These are phyloP conservation scores for Deinandra increscens DNA, from an alignment of 129 eudicot species.

Conservation along the genomic window DNA sequence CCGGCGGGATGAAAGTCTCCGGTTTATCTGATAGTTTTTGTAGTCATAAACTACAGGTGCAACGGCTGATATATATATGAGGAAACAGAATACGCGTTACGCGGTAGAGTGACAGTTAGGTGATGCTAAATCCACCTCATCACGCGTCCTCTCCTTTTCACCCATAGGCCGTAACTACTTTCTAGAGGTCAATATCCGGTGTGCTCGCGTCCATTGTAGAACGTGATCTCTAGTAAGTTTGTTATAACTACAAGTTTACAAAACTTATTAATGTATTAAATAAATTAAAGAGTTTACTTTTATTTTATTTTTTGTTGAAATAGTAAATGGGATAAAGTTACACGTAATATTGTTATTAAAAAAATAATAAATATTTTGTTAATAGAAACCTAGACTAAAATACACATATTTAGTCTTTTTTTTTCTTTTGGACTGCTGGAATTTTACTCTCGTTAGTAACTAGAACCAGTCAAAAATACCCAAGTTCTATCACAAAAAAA, in stretches of 20 bases:
- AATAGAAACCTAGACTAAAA: too few species aligned
- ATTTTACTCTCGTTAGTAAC: too few species aligned
- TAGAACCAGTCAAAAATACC: too few species aligned
- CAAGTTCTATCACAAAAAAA: too few species aligned
- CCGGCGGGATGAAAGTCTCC: not conserved
- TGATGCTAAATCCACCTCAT: constrained; percentile 17
- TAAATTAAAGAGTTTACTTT: not conserved
- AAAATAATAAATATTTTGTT: too few species aligned
- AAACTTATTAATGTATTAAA: not conserved
- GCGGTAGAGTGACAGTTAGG: constrained; percentile 44
- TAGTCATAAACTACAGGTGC: not conserved
- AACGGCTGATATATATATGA: not conserved
- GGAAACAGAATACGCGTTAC: constrained; percentile 26
- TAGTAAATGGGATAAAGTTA: too few species aligned
- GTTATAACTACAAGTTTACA: too few species aligned
- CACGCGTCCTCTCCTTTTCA: constrained; percentile 20
- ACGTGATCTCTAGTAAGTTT: not conserved
- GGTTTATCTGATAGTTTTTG: not conserved
- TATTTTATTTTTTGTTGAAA: not conserved
- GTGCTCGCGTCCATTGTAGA: constrained; percentile 21
- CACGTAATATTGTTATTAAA: too few species aligned
- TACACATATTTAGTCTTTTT: too few species aligned
- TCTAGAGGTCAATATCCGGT: not conserved
- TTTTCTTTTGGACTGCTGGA: too few species aligned
- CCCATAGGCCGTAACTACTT: not conserved